Percentiles rank a stretch among this genome's conserved stretches.
Evolutionary conservation across 208 protist species (phyloP).

Genomic region (Perkinsela sp.): DNA sequence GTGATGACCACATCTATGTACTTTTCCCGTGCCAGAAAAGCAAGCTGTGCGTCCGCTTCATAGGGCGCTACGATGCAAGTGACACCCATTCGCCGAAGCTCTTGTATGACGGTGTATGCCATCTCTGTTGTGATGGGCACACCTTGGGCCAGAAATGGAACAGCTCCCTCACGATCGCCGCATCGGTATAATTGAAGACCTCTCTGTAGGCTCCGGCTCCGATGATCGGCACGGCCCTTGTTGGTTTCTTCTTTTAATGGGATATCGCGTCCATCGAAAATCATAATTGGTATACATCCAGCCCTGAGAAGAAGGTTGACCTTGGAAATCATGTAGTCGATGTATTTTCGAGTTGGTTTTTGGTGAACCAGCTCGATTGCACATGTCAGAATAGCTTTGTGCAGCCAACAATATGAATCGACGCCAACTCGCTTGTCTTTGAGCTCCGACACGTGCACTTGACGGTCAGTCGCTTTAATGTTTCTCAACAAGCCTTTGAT

Average conservation of each 20-base stretch:
- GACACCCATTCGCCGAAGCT: conserved; percentile 8
- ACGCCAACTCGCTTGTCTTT: conserved; percentile 21
- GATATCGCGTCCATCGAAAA: conserved; percentile 64
- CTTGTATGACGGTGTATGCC: conserved; percentile 23
- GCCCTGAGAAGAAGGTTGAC: conserved; percentile 20
- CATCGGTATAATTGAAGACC: conserved; percentile 7
- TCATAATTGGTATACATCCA: conserved; percentile 37
- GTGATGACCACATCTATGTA: conserved; percentile 73
- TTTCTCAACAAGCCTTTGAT: conserved; percentile 6
- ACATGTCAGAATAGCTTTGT: conserved; percentile 23
- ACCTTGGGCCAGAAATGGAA: conserved; percentile 16
- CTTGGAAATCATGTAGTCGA: conserved; percentile 11
- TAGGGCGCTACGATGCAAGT: conserved; percentile 90
- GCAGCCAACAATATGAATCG: conserved; percentile 55
- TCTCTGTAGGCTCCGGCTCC: conserved; percentile 2
- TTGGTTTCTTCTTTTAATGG: conserved; percentile 47
- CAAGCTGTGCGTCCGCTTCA: conserved; percentile 95
- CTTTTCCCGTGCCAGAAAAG: conserved; percentile 61
- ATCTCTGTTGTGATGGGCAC: conserved; percentile 51
- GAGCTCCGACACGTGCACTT: conserved; percentile 7
- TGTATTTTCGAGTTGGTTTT: conserved; percentile 7
- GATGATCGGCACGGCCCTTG: conserved; percentile 9
- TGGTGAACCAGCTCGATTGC: conserved; percentile 14
- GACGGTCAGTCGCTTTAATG: neutral
- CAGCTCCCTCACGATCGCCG: conserved; percentile 15